These are phyloP conservation scores for Diplocarpon rosae DNA, from an alignment of 2,329 filamentous ascomycete species.

Conservation along the genomic window DNA sequence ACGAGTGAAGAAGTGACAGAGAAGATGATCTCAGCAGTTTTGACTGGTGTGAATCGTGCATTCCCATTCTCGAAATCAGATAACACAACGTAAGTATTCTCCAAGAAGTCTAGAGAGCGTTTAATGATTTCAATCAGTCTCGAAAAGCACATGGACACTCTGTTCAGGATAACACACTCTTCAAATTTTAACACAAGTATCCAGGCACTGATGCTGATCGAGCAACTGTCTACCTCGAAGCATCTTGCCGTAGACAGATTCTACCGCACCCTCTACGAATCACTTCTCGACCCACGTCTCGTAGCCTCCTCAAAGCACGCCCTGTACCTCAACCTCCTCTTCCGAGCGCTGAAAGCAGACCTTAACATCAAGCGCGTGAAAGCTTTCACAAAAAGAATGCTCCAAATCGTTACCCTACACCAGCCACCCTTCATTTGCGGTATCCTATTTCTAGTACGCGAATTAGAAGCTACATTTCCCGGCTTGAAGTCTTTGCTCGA, in stretches of 20 bases:
- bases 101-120: background rate
- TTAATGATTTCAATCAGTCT: constrained; percentile 40
- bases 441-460: constrained; percentile 77
- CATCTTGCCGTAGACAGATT: constrained; percentile 80
- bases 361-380: constrained; percentile 86
- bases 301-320: constrained; percentile 88
- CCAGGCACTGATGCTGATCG: constrained; percentile 87
- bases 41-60: constrained; percentile 91
- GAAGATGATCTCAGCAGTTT: constrained; percentile 81
- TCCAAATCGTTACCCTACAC: constrained; percentile 80
- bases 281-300: constrained; percentile 79
- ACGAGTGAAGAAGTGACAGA: constrained; percentile 49
- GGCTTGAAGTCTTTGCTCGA: constrained; percentile 68
- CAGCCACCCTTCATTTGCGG: constrained; percentile 89
- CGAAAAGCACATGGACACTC: constrained; percentile 80
- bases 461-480: constrained; percentile 70
- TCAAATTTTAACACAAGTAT: constrained; percentile 99
- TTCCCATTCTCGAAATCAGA: constrained; percentile 85
- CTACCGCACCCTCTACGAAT: constrained; percentile 93
- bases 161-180: constrained; percentile 93
- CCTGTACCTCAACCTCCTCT: constrained; percentile 86
- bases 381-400: constrained; percentile 86
- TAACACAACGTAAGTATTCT: constrained; percentile 49
- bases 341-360: constrained; percentile 79
- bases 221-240: constrained; percentile 75